phyloP scores from a whole-genome alignment of 129 eudicot genomes.

The Ambrosia trifida region DNA sequence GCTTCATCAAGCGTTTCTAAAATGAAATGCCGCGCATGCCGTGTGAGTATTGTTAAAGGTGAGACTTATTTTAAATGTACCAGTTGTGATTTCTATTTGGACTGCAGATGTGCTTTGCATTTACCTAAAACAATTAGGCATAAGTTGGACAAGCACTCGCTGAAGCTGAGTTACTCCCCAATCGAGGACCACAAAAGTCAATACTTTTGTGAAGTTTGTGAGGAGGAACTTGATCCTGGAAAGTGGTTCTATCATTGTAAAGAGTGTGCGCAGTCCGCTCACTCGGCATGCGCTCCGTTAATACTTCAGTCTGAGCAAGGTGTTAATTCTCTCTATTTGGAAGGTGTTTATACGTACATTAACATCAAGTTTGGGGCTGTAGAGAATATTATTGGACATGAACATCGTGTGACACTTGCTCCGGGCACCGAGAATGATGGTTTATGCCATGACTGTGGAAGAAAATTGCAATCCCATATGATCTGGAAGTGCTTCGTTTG shows the following conservation, averaged over 20 bases:
- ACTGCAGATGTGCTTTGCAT: neutral
- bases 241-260: constrained; percentile 1
- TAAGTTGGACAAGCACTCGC: neutral
- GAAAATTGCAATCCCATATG: neutral
- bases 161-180: neutral
- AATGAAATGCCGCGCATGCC: constrained; percentile 13
- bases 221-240: neutral
- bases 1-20: neutral
- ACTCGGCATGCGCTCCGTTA: neutral
- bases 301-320: constrained; percentile 12
- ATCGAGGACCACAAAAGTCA: neutral
- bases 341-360: constrained; percentile 8
- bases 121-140: constrained; percentile 1
- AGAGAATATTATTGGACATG: too few species aligned
- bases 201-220: constrained; percentile 2
- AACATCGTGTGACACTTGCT: neutral
- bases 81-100: constrained; percentile 12
- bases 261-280: neutral
- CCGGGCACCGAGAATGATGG: neutral
- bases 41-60: neutral
- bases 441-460: neutral
- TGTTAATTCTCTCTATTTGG: neutral
- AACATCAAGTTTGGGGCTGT: constrained; percentile 4
- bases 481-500: constrained; percentile 1
- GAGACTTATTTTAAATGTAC: neutral